Evolutionary conservation across 352 stramenopile genomes (phyloP), one percentile per base, ranked within the genome.

Genomic region (Globisporangium cystogenes): DNA sequence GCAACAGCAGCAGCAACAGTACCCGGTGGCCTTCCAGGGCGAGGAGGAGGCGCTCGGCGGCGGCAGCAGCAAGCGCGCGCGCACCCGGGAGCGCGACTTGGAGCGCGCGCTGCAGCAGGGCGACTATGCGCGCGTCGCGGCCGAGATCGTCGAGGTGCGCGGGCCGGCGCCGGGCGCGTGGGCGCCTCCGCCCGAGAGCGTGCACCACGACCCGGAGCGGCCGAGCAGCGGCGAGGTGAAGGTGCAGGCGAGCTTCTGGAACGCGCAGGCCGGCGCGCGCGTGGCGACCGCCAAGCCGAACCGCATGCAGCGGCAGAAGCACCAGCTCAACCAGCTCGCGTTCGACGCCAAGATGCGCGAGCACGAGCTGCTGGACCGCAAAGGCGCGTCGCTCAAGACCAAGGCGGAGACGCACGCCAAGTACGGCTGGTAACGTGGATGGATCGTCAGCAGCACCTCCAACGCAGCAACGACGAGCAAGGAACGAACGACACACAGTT

Each of bases 361-460:
- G 54, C 77, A 86, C 53, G 77, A 91, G 36, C 60, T 91, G 49
- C 61, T 87, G 23, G 76, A 91, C 47, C 73, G 74, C 42, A 83
- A 84, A 54, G 60, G 74, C n/a, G 55, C 65, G 16, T 62, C 71
- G 18, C 64, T 88, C 60, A 89, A 88, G 56, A 89, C 81, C 29
- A 91, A 89, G 55, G 64, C 66, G 8, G 81, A 91, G 43, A 91
- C 81, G 7, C 78, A 88, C 57, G 81, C 81, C 53, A 91, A 91
- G 67, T 91, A 91, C 50, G 81, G 77, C 0, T 91, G 81, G 81
- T 91, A 76, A n/a, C n/a, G n/a, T n/a, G n/a, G n/a, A n/a, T n/a
- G n/a, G n/a, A n/a, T n/a, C n/a, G n/a, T n/a, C n/a, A n/a, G n/a
- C n/a, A n/a, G n/a, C n/a, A n/a, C n/a, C n/a, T n/a, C n/a, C n/a